phyloP scores from a whole-genome alignment of 2,329 filamentous ascomycete genomes.

The Dothideomycetes sp. region DNA sequence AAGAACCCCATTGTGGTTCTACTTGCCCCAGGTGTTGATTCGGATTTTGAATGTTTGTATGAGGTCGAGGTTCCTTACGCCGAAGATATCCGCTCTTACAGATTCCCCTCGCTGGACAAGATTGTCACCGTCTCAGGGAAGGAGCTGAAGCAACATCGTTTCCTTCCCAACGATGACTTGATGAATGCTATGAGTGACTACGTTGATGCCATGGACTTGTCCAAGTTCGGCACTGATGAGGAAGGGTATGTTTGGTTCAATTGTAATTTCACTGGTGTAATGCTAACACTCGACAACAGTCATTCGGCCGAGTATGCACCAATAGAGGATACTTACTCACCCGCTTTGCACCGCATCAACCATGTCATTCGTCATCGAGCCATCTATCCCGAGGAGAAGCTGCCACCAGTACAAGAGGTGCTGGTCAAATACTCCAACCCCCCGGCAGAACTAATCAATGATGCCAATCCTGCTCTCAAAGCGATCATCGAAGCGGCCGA shows the following conservation, averaged over 20 bases:
- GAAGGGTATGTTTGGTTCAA: conserved; percentile 51
- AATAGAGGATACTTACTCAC: conserved; percentile 75
- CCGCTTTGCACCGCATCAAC: conserved; percentile 78
- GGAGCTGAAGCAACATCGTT: conserved; percentile 68
- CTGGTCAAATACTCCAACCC: conserved; percentile 66
- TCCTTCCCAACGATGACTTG: conserved; percentile 68
- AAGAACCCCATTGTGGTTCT: conserved; percentile 70
- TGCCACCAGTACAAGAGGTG: conserved; percentile 54
- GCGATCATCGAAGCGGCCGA: conserved; percentile 60
- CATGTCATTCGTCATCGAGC: conserved; percentile 78
- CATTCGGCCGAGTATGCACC: conserved; percentile 59
- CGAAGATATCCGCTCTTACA: conserved; percentile 84
- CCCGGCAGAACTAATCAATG: conserved; percentile 55
- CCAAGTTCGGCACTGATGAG: conserved; percentile 60
- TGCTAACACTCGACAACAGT: conserved; percentile 25
- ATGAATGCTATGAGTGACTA: conserved; percentile 79
- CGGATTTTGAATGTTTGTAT: conserved; percentile 73
- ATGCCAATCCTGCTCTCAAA: conserved; percentile 50
- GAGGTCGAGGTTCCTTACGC: conserved; percentile 88
- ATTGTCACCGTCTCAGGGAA: conserved; percentile 83
- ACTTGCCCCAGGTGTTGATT: conserved; percentile 69
- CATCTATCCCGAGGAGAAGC: conserved; percentile 56
- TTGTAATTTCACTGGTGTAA: too few species aligned
- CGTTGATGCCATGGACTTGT: conserved; percentile 87
- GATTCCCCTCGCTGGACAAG: conserved; percentile 80